These are phyloP conservation scores for Syncephalastrum contaminatum DNA, from an alignment of 371 early-diverging fungal genomes.

Conservation along the genomic window DNA sequence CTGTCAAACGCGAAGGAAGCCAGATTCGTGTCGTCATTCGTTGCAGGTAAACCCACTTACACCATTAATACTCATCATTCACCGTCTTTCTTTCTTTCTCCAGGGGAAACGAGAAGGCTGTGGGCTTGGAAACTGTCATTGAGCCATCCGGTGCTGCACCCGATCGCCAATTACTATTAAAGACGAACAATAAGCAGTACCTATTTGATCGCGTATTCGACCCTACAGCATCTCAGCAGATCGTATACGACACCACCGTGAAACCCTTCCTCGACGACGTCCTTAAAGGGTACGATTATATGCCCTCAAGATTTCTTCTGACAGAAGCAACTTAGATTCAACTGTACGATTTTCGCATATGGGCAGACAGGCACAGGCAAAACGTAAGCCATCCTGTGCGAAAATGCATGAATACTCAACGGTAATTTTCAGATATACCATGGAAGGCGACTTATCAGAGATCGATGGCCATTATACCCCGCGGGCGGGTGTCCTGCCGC, in stretches of 20 bases:
- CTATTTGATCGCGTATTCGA: conserved; percentile 94
- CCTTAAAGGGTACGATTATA: conserved; percentile 27
- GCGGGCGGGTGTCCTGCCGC: conserved; percentile 88
- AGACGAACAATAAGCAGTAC: conserved; percentile 59
- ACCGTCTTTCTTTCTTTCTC: no score
- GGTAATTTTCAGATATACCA: conserved; percentile 54
- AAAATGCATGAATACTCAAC: neutral
- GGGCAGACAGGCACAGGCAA: conserved; percentile 95
- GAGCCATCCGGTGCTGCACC: conserved; percentile 37
- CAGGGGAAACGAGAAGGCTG: no score
- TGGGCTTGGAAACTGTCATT: neutral
- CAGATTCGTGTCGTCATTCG: conserved; percentile 70
- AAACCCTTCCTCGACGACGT: conserved; percentile 82
- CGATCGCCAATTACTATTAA: conserved; percentile 26
- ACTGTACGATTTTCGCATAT: conserved; percentile 96
- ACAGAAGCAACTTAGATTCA: conserved; percentile 45
- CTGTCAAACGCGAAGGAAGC: conserved; percentile 31
- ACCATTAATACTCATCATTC: neutral
- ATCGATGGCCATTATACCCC: conserved; percentile 28
- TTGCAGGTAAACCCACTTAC: conserved; percentile 51
- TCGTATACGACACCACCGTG: conserved; percentile 81
- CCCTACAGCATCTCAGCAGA: conserved; percentile 77
- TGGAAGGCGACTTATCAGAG: conserved; percentile 79
- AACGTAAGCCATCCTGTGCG: conserved; percentile 38
- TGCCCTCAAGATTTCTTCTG: no score